Conservation (phyloP, 257 asterid species). For the Solanum arcanum region DNA sequence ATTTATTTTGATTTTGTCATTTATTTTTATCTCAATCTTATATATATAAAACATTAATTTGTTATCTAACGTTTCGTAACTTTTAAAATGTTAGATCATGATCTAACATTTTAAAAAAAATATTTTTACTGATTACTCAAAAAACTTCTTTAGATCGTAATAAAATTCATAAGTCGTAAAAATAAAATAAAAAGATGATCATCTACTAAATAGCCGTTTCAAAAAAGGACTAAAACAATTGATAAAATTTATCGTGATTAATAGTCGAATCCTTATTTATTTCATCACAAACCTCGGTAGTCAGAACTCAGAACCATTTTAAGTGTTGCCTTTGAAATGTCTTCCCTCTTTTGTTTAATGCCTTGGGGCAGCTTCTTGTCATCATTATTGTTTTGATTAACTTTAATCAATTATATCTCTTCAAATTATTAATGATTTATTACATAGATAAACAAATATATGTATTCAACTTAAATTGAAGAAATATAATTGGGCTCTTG, state of each 20-base stretch:
- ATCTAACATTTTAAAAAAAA: background rate
- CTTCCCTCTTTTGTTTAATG: background rate
- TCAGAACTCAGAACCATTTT: background rate
- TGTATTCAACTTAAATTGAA: background rate
- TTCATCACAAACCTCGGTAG: background rate
- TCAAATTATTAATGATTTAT: background rate
- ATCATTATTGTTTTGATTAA: background rate
- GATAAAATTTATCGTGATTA: too few relatives aligned
- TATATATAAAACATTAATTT: too few relatives aligned
- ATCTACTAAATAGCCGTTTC: too few relatives aligned
- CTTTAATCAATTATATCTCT: background rate
- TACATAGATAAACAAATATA: background rate
- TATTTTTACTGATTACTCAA: background rate
- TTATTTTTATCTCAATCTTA: background rate
- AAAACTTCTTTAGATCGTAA: background rate
- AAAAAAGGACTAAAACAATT: too few relatives aligned
- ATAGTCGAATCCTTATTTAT: fast-evolving
- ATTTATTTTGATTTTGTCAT: background rate
- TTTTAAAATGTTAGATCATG: background rate
- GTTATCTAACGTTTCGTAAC: background rate
- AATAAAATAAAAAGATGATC: too few relatives aligned
- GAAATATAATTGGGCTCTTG: background rate
- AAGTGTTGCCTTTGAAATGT: background rate
- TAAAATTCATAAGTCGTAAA: too few relatives aligned
- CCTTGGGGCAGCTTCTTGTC: background rate